Conservation (phyloP, 352 stramenopile species). For the Pythium phragmitis region DNA sequence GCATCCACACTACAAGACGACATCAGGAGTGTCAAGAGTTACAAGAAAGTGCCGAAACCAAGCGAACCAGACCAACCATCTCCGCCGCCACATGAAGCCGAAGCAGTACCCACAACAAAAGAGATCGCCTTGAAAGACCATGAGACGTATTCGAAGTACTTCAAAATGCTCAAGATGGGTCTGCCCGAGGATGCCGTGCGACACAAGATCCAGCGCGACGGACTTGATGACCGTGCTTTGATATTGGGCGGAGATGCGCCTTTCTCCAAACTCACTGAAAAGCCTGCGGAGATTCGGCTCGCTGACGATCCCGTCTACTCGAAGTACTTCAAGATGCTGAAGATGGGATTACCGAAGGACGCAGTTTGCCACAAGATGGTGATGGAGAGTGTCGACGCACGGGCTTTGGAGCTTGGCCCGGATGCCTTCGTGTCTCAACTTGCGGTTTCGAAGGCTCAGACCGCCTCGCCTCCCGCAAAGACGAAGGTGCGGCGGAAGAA, state of each 20-base stretch:
- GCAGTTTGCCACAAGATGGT: conserved; percentile 86
- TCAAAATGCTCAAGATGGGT: conserved; percentile 93
- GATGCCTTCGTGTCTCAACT: conserved; percentile 55
- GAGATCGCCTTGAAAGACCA: conserved; percentile 47
- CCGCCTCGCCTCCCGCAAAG: background rate
- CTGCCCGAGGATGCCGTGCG: conserved; percentile 78
- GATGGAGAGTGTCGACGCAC: conserved; percentile 44
- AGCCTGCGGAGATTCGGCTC: conserved; percentile 36
- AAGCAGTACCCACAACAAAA: background rate
- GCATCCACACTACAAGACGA: conserved; percentile 56
- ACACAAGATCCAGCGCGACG: conserved; percentile 80
- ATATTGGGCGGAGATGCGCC: conserved; percentile 39
- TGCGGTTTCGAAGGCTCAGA: background rate
- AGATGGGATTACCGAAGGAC: conserved; percentile 85
- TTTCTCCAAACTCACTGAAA: conserved; percentile 30
- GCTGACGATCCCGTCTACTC: conserved; percentile 59
- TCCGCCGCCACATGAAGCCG: background rate
- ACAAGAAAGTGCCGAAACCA: conserved; percentile 11
- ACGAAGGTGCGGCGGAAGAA: conserved; percentile 76
- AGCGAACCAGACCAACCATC: background rate
- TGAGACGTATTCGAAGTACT: conserved; percentile 85
- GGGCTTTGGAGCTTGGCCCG: conserved; percentile 62
- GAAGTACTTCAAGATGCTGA: conserved; percentile 95
- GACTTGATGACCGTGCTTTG: conserved; percentile 34
- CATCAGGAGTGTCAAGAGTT: conserved; percentile 48